Percentiles rank a stretch among this genome's conserved stretches.
phyloP scores from a whole-genome alignment of 1,139 yeast genomes.

The Keqinozyma sinolaborantium region DNA sequence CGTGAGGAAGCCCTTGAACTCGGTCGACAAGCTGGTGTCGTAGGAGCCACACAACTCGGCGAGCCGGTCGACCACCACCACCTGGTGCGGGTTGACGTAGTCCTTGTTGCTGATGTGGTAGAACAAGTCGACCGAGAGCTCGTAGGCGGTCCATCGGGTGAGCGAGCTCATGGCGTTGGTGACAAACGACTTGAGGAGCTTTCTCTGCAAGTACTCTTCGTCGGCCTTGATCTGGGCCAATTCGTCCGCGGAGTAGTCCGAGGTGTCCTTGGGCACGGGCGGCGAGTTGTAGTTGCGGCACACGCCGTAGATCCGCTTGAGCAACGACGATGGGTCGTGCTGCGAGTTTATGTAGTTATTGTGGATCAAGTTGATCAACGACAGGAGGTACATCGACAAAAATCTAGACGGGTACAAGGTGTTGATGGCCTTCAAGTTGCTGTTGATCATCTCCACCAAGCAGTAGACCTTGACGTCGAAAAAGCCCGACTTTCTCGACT shows the following conservation, averaged over 20 bases:
- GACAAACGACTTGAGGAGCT: conserved; percentile 37
- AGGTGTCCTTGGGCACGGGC: conserved; percentile 31
- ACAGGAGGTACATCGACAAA: conserved; percentile 59
- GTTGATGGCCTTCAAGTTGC: conserved; percentile 49
- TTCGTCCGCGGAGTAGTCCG: conserved; percentile 30
- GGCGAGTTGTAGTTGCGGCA: conserved; percentile 61
- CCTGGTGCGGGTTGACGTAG: conserved; percentile 9
- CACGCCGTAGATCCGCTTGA: conserved; percentile 62
- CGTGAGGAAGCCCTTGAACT: conserved; percentile 31
- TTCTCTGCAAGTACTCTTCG: conserved; percentile 51
- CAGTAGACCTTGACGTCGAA: conserved; percentile 61
- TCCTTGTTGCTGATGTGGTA: conserved; percentile 7
- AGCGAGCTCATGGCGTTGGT: conserved; percentile 44
- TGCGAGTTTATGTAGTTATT: conserved; percentile 27
- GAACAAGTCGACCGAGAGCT: conserved; percentile 7
- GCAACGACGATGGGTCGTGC: conserved; percentile 36
- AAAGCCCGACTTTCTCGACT: conserved; percentile 22
- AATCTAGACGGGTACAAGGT: conserved; percentile 77
- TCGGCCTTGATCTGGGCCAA: conserved; percentile 41
- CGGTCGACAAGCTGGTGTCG: conserved; percentile 54
- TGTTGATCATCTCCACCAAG: conserved; percentile 56
- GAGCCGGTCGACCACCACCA: conserved; percentile 38
- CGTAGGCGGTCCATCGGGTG: conserved; percentile 18
- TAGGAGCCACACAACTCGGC: conserved; percentile 53
- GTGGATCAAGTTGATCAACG: conserved; percentile 49